These are phyloP conservation scores for Mycena polygramma DNA, from an alignment of 768 basidiomycete species.

Conservation along the genomic window DNA sequence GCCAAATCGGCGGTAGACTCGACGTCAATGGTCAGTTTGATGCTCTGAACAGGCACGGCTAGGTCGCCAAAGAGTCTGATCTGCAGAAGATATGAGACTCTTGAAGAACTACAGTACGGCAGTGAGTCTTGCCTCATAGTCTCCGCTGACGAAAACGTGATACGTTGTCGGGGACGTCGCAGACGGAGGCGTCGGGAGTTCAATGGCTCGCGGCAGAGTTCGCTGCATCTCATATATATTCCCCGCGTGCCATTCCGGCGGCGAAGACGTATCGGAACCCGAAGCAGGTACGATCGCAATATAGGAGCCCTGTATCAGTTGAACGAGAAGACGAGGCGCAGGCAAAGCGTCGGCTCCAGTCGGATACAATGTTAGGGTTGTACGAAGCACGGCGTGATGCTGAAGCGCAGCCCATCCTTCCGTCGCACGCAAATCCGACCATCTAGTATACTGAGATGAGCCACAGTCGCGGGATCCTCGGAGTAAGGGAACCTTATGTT, in stretches of 20 bases:
- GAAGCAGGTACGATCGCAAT: conserved; percentile 73
- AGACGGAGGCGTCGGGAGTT: conserved; percentile 63
- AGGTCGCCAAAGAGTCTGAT: conserved; percentile 89
- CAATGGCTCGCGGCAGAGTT: conserved; percentile 61
- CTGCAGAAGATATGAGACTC: conserved; percentile 49
- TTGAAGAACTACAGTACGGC: background rate
- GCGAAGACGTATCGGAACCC: conserved; percentile 32
- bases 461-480: background rate
- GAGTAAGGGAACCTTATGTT: conserved; percentile 60
- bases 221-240: conserved; percentile 84
- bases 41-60: conserved; percentile 65
- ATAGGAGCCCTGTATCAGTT: conserved; percentile 80
- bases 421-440: conserved; percentile 77
- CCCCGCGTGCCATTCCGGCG: conserved; percentile 80
- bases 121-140: conserved; percentile 75
- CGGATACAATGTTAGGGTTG: conserved; percentile 71
- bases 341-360: conserved; percentile 16
- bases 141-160: conserved; percentile 80
- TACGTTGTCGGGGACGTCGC: conserved; percentile 62
- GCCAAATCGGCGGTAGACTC: conserved; percentile 49
- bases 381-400: conserved; percentile 79
- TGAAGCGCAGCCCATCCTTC: conserved; percentile 93
- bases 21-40: conserved; percentile 64
- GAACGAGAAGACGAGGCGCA: conserved; percentile 65
- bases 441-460: conserved; percentile 56